Conservation (phyloP, 371 early-diverging fungal species). For the Circinella minor region DNA sequence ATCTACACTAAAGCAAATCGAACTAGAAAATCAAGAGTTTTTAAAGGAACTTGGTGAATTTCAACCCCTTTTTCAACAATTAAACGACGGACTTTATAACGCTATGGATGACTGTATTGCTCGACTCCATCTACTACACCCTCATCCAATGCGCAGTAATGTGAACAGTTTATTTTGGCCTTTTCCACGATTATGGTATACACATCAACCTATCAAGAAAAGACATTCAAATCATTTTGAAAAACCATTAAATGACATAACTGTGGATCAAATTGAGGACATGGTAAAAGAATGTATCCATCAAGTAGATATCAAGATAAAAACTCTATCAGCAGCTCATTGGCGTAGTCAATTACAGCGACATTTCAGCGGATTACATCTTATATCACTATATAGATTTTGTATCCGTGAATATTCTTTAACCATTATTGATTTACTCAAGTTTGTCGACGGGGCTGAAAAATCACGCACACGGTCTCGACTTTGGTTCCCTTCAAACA, state of each 20-base stretch:
- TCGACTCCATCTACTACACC: conserved; percentile 18
- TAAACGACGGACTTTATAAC: conserved; percentile 5
- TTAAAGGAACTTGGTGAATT: conserved; percentile 3
- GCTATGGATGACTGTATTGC: conserved; percentile 17
- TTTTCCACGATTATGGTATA: conserved; percentile 34
- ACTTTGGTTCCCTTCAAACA: conserved; percentile 13
- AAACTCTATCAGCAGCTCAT: background rate
- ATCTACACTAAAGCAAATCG: background rate
- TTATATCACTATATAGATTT: conserved; percentile 22
- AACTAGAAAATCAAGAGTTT: conserved; percentile 8
- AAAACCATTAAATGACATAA: background rate
- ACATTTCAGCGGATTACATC: conserved; percentile 15
- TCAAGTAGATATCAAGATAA: background rate
- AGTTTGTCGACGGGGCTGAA: conserved; percentile 17
- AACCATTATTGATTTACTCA: conserved; percentile 12
- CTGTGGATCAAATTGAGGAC: conserved; percentile 6
- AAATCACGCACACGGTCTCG: conserved; percentile 9
- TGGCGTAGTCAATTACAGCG: background rate
- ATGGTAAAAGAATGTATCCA: conserved; percentile 10
- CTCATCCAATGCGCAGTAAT: conserved; percentile 21
- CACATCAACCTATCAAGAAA: background rate
- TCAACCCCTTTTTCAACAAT: conserved; percentile 10
- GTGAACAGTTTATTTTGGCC: conserved; percentile 44
- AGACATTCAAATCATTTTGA: background rate
- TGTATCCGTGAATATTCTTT: conserved; percentile 18